Evolutionary conservation across 2,329 filamentous ascomycete genomes (phyloP), one percentile per base, ranked within the genome.

Genomic region (Diatrype stigma): DNA sequence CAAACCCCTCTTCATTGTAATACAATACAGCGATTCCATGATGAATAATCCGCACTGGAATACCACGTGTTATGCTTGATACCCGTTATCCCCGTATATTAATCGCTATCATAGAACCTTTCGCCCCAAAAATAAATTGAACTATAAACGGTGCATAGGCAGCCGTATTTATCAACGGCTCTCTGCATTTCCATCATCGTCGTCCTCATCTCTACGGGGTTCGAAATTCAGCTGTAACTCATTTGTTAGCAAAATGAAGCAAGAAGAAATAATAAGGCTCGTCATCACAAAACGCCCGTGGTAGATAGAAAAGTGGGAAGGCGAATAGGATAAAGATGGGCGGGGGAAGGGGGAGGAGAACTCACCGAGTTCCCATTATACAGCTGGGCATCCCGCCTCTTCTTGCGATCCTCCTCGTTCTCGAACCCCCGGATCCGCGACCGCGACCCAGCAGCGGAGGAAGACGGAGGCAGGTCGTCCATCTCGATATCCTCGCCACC

Each of bases 311-410:
- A n/a, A n/a, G n/a, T n/a, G n/a, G n/a, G n/a, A n/a, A n/a, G n/a
- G n/a, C n/a, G n/a, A n/a, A n/a, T n/a, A n/a, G n/a, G n/a, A n/a
- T n/a, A n/a, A n/a, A n/a, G n/a, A n/a, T n/a, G n/a, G n/a, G n/a
- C 37, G 40, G 8, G 48, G 11, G 8, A 16, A 26, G 10, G 6
- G 17, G 34, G 2, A 17, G 14, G 10, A 42, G 10, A n/a, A 72
- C 82, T 70, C 75, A 92, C 89, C 66, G 89, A 89, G 64, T 96
- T 96, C 1, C 92, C 92, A 63, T 96, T 96, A 65, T 96, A 96
- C 45, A 95, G 80, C 63, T 95, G 86, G 42, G 84, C 79, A 55
- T 85, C 78, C 50, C 80, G 70, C 48, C 75, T 74, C 37, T 75
- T 74, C 37, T n/a, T n/a, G n/a, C 77, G 73, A 54, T 80, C 74